These are phyloP conservation scores for Diatrype stigma DNA, from an alignment of 2,329 filamentous ascomycete species.

Conservation along the genomic window DNA sequence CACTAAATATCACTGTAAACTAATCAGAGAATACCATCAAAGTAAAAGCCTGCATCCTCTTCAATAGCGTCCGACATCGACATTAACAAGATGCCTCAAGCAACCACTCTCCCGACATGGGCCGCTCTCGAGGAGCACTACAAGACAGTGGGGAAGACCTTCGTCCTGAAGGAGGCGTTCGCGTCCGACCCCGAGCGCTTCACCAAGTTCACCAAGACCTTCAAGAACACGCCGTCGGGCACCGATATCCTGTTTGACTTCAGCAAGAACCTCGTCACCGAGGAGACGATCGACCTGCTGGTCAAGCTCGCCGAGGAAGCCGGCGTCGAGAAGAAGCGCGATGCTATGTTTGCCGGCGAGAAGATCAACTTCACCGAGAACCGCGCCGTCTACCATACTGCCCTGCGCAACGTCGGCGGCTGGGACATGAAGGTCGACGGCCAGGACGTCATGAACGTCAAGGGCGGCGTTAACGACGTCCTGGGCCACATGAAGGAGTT, in stretches of 20 bases:
- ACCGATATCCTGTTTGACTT: conserved; percentile 96
- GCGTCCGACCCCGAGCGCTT: conserved; percentile 84
- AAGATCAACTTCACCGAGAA: conserved; percentile 99
- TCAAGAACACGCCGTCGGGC: conserved; percentile 72
- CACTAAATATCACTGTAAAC: neutral
- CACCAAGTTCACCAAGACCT: conserved; percentile 82
- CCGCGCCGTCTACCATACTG: conserved; percentile 92
- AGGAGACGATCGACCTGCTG: conserved; percentile 84
- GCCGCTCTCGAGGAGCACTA: conserved; percentile 87
- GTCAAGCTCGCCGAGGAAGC: conserved; percentile 90
- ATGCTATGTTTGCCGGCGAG: conserved; percentile 95
- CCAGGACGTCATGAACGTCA: conserved; percentile 83
- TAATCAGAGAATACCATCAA: no score
- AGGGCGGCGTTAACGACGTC: conserved; percentile 84
- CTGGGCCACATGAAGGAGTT: conserved; percentile 98
- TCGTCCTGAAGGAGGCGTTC: conserved; percentile 92
- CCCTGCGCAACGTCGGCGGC: conserved; percentile 84
- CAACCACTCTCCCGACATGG: conserved; percentile 83
- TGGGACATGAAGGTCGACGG: conserved; percentile 82
- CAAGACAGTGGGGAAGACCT: conserved; percentile 77
- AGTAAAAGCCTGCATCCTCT: no score
- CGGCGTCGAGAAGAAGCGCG: conserved; percentile 84
- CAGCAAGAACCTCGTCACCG: conserved; percentile 96
- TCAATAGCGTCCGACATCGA: no score
- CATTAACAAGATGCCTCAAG: conserved; percentile 66